Evolutionary conservation across 2,329 filamentous ascomycete genomes (phyloP), one percentile per base, ranked within the genome.

Genomic region (Taxawa tesnikishii): DNA sequence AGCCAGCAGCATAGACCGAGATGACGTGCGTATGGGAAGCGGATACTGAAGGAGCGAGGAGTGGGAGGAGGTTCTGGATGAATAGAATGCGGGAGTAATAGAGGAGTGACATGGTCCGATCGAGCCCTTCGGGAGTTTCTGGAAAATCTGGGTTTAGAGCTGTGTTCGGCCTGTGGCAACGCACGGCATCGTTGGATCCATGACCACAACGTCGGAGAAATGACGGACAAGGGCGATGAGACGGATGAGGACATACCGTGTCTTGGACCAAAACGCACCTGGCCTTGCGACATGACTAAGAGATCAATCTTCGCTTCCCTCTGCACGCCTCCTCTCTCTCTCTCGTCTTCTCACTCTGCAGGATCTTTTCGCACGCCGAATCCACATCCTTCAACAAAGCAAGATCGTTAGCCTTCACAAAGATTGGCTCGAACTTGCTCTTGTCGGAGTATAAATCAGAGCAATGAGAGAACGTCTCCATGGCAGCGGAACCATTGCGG

Each of bases 231-330:
- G 21, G 21, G 21, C 8, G n/a, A 24, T 24, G 21, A 24, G 8
- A 8, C n/a, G 21, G 21, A n/a, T 24, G 21, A 24, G 21, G 15
- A 14, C 34, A 4, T 29, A 38, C 35, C 35, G 28, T 29, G 21
- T 21, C 38, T 18, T 11, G 19, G 15, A 3, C 31, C 16, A 27
- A 56, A 48, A 6, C 48, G 47, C 29, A 58, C 37, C 38, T 53
- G 51, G 12, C 53, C 57, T 11, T 52, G 47, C 10, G 50, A 56
- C 48, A 59, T 45, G 39, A 56, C 51, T 12, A 64, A 44, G 4
- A 63, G 26, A 35, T 63, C 59, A 3, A 64, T 40, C 26, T 44
- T 42, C 3, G 40, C 36, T 28, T 55, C 48, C 29, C 38, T n/a
- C n/a, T n/a, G n/a, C n/a, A n/a, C n/a, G n/a, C n/a, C n/a, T n/a